Evolutionary conservation across 768 basidiomycete species (phyloP).

Genomic region (Mycena galopus): DNA sequence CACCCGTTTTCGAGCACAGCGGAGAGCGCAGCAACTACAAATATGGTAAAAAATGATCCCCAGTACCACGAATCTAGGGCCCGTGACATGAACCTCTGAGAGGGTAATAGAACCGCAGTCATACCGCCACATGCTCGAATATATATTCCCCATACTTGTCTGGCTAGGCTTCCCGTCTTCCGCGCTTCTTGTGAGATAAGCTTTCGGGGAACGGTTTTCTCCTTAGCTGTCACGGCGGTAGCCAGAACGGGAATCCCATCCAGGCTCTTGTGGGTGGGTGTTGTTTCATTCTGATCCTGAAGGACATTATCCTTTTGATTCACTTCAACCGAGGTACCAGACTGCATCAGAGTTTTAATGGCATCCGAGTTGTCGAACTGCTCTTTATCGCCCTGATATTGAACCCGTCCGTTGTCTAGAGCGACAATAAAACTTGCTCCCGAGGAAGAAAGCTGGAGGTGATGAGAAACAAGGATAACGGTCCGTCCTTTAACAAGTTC

Average conservation of each 20-base stretch:
- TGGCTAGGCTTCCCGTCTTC: constrained; percentile 77
- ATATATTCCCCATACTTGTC: constrained; percentile 74
- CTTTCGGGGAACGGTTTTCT: constrained; percentile 67
- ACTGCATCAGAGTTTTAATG: constrained; percentile 76
- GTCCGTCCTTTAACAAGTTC: constrained; percentile 87
- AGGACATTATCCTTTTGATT: background rate
- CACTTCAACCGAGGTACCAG: constrained; percentile 46
- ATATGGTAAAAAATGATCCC: constrained; percentile 60
- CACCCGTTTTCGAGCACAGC: constrained; percentile 82
- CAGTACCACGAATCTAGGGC: constrained; percentile 60
- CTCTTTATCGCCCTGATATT: constrained; percentile 75
- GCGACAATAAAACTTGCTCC: constrained; percentile 87
- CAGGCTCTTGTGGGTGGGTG: background rate
- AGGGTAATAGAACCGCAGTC: constrained; percentile 64
- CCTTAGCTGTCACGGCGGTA: background rate
- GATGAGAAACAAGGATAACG: constrained; percentile 93
- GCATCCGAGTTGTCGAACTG: constrained; percentile 75
- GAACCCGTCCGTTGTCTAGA: constrained; percentile 81
- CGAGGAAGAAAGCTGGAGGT: constrained; percentile 87
- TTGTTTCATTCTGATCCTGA: background rate
- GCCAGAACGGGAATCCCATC: background rate
- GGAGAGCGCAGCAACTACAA: constrained; percentile 64
- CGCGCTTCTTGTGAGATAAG: constrained; percentile 86
- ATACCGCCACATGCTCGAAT: constrained; percentile 63
- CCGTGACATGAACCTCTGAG: background rate